These are phyloP conservation scores for Saraca asoca DNA, from an alignment of 331 rosid genomes.

Conservation along the genomic window DNA sequence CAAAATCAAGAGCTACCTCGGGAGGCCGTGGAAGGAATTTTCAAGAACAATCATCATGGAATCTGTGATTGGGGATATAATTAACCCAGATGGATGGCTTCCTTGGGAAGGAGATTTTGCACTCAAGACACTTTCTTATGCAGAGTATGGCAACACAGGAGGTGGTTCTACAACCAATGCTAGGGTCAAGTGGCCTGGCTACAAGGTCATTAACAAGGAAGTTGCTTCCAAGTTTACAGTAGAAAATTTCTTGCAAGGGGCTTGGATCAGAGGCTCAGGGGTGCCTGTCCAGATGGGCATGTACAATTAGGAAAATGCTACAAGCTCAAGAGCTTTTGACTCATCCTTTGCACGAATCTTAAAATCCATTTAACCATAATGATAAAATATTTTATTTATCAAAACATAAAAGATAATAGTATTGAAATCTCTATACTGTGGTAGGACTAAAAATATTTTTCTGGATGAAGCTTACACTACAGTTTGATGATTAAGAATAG, in stretches of 20 bases:
- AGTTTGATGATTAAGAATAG: too few species aligned
- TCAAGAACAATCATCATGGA: conserved; percentile 77
- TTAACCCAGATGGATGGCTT: conserved; percentile 76
- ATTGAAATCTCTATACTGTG: too few species aligned
- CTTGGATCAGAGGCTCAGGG: conserved; percentile 48
- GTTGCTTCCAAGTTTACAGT: conserved; percentile 61
- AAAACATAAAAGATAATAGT: too few species aligned
- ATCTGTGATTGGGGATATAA: conserved; percentile 58
- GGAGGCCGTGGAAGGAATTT: conserved; percentile 82
- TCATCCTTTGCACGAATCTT: too few species aligned
- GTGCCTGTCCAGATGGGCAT: conserved; percentile 42
- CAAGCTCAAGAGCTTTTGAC: too few species aligned
- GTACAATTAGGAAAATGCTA: too few species aligned
- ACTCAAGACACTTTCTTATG: conserved; percentile 60
- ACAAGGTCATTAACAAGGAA: conserved; percentile 42
- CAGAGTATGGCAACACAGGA: conserved; percentile 71
- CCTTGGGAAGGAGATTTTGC: conserved; percentile 71
- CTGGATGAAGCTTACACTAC: too few species aligned
- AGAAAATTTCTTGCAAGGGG: conserved; percentile 51
- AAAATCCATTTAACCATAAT: too few species aligned
- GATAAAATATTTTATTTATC: too few species aligned
- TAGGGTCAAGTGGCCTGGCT: conserved; percentile 80
- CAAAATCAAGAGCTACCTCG: conserved; percentile 62
- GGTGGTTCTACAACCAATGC: conserved; percentile 50
- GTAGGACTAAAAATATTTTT: too few species aligned